Base-by-base conservation (phyloP, 129 eudicot species). In the Glebionis coronaria region DNA sequence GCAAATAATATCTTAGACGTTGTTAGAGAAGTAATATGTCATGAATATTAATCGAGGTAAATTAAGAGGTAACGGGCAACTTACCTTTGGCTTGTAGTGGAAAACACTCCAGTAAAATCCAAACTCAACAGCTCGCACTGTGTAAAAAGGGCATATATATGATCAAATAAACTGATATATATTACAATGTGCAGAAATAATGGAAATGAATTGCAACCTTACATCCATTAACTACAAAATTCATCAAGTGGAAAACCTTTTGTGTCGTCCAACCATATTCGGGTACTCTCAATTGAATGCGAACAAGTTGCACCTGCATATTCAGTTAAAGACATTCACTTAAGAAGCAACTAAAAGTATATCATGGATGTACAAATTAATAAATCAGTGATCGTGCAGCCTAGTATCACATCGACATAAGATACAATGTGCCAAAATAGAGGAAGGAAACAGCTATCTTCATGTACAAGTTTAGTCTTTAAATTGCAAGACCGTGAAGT, bases 181-280 rank as follows among this genome's bases (percentile, higher is more conserved):
- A 68, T 19, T 58, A 4, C 6, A 52, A 7, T 60, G 67, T 46
- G 51, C 1, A 61, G 46, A 57, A 68, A 61, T 4, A 40, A 50
- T 56, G 67, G 20, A 56, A 27, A 57, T 31, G 67, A 79, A 28
- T 66, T 28, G 76, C 71, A 81, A 68, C 72, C 83, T 83, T 84
- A 87, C 95, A 71, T 82, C 88, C 90, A 67, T 79, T 77, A 49
- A 87, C 95, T 73, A 77, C 64, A 69, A 84, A 84, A 74, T 87
- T 87, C 87, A 87, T 84, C 79, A 84, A 75, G 82, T 84, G 90
- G 75, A 84, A 84, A 62, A 81, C 80, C 67, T 87, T 87, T 74
- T 87, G 95, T 20, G 90, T 87, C 9, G 95, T 87, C 90, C 95
- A 87, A 44, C 90, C 90, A 21, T 58, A 81, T 65, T 82, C 87